phyloP scores from a whole-genome alignment of 441 rosid species.

The Arabidopsis hybrid region DNA sequence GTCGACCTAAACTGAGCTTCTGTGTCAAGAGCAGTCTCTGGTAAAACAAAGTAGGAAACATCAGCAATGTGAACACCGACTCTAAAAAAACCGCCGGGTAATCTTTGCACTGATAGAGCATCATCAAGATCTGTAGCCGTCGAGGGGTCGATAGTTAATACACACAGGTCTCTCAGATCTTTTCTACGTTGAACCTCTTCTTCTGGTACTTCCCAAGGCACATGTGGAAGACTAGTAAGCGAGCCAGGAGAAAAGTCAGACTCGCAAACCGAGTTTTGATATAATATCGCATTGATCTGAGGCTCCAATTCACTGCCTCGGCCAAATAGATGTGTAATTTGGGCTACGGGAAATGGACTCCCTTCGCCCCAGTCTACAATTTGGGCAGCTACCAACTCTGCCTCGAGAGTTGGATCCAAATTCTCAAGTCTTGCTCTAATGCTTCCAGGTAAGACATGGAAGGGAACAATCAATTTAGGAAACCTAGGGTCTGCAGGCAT shows the following conservation, averaged over 20 bases:
- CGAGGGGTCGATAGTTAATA: conserved; percentile 80
- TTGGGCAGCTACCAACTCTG: conserved; percentile 79
- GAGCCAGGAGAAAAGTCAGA: conserved; percentile 71
- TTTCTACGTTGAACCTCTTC: conserved; percentile 65
- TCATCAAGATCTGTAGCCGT: conserved; percentile 90
- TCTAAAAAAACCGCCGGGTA: conserved; percentile 64
- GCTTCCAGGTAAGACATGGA: conserved; percentile 61
- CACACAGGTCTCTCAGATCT: conserved; percentile 80
- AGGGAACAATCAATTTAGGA: conserved; percentile 70
- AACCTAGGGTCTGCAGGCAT: conserved; percentile 75
- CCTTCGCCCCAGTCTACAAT: conserved; percentile 79
- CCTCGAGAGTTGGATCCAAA: conserved; percentile 68
- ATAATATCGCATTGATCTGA: conserved; percentile 71
- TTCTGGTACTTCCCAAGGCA: conserved; percentile 79
- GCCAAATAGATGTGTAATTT: conserved; percentile 67
- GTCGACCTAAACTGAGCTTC: conserved; percentile 89
- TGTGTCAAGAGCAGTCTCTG: conserved; percentile 71
- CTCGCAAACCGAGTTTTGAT: conserved; percentile 66
- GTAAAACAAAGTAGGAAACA: conserved; percentile 86
- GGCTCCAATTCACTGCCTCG: conserved; percentile 75
- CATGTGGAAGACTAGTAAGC: conserved; percentile 70
- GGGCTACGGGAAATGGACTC: conserved; percentile 64
- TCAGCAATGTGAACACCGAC: conserved; percentile 97
- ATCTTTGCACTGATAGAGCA: conserved; percentile 82
- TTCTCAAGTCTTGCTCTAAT: conserved; percentile 71